A percentile compares a stretch with the other conserved stretches of the same genome.
Evolutionary conservation across 805 yeast genomes (phyloP).

Genomic region (Saccharomycopsis capsularis): DNA sequence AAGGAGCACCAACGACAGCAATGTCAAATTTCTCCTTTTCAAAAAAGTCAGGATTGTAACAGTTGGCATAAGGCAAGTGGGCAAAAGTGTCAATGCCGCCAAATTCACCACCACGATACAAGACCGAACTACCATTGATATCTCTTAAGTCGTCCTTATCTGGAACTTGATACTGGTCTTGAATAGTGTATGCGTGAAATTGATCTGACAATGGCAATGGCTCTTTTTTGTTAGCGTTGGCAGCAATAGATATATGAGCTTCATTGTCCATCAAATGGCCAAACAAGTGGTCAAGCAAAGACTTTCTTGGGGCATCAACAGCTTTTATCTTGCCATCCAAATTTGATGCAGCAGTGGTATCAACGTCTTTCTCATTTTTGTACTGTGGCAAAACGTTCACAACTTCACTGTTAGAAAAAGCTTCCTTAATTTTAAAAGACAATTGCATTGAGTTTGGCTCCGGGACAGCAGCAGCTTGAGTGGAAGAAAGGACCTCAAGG

Average conservation of each 20-base stretch:
- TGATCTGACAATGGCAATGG: conserved; percentile 28
- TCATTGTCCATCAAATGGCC: conserved; percentile 32
- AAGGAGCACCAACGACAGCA: conserved; percentile 51
- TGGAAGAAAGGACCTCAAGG: too few relatives aligned
- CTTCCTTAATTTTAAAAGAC: conserved; percentile 23
- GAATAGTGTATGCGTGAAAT: too few relatives aligned
- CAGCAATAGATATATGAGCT: conserved; percentile 24
- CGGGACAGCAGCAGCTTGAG: conserved; percentile 23
- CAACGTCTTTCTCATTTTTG: too few relatives aligned
- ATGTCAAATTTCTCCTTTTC: conserved; percentile 35
- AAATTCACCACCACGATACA: conserved; percentile 38
- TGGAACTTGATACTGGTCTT: too few relatives aligned
- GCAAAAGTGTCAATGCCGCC: conserved; percentile 54
- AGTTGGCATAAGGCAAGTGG: conserved; percentile 39
- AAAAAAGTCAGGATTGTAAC: conserved; percentile 37
- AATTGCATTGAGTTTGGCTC: conserved; percentile 25
- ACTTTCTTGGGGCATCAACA: conserved; percentile 22
- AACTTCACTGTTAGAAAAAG: too few relatives aligned
- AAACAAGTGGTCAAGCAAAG: conserved; percentile 32
- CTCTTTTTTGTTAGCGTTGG: conserved; percentile 26
- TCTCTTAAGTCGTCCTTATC: too few relatives aligned
- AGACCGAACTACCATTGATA: too few relatives aligned
- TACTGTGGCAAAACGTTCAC: too few relatives aligned
- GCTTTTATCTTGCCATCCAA: conserved; percentile 3
- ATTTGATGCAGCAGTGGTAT: neutral